phyloP scores from a whole-genome alignment of 768 basidiomycete species.

The Suillus plorans region DNA sequence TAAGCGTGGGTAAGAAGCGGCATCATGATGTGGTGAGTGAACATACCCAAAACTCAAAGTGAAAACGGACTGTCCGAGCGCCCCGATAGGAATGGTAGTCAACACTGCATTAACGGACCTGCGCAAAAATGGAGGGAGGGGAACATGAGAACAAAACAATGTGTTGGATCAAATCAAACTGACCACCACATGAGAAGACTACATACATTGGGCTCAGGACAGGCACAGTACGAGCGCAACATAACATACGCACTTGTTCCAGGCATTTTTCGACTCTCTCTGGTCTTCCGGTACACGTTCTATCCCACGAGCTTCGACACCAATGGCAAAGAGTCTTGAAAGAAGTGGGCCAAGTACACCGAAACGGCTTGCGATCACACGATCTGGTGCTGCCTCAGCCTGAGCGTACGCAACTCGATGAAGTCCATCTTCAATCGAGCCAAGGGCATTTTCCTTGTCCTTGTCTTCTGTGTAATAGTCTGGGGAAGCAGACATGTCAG shows the following conservation, averaged over 20 bases:
- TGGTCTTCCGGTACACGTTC: conserved; percentile 54
- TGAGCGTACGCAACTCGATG: conserved; percentile 13
- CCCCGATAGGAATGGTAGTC: conserved; percentile 50
- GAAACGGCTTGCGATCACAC: conserved; percentile 31
- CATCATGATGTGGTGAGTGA: background rate
- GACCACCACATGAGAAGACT: conserved; percentile 49
- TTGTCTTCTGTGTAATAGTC: conserved; percentile 14
- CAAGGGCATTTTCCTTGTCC: conserved; percentile 25
- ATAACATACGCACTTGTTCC: conserved; percentile 39
- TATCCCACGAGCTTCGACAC: conserved; percentile 57
- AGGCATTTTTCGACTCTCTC: conserved; percentile 41
- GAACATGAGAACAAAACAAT: background rate
- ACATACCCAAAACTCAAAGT: conserved; percentile 47
- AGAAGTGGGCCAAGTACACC: conserved; percentile 30
- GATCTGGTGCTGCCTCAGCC: conserved; percentile 28
- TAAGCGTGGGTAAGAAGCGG: background rate
- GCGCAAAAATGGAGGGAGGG: background rate
- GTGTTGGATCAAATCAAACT: conserved; percentile 4
- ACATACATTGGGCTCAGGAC: conserved; percentile 7
- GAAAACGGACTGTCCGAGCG: conserved; percentile 47
- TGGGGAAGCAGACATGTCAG: background rate
- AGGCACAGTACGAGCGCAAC: background rate
- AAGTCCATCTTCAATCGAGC: background rate
- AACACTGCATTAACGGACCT: conserved; percentile 50
- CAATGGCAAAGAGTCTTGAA: conserved; percentile 42